A percentile compares a stretch with the other conserved stretches of the same genome.
Conservation (phyloP, 192 early-diverging fungal genomes). For the Kappamyces sp. region DNA sequence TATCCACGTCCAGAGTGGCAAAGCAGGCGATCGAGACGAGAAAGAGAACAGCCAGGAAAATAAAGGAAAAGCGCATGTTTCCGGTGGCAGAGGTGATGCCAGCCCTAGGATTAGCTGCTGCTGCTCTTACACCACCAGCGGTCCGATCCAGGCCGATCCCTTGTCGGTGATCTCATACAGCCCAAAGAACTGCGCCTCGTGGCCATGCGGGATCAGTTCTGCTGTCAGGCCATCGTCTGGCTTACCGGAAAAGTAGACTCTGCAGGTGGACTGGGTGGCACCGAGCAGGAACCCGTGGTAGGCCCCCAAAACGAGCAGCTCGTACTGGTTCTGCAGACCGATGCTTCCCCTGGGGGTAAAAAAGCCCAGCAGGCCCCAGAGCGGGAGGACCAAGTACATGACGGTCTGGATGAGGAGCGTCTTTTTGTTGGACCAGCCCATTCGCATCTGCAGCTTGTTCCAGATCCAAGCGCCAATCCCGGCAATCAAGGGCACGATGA, state of each 20-base stretch:
- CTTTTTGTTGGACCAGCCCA: conserved; percentile 7
- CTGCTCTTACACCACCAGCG: conserved; percentile 16
- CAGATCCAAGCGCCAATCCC: conserved; percentile 18
- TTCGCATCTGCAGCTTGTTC: conserved; percentile 8
- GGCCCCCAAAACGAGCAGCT: conserved; percentile 19
- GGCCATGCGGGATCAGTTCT: conserved; percentile 29
- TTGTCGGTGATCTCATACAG: conserved; percentile 34
- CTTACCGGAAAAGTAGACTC: conserved; percentile 3
- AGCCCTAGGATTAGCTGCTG: neutral
- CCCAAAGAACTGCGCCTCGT: conserved; percentile 34
- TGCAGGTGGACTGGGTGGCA: conserved; percentile 20
- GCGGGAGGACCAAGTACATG: conserved; percentile 19
- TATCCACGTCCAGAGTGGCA: conserved; percentile 47
- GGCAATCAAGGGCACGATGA: conserved; percentile 17
- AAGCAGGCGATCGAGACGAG: conserved; percentile 47
- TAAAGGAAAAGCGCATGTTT: neutral
- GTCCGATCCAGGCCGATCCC: conserved; percentile 30
- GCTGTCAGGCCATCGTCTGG: conserved; percentile 4
- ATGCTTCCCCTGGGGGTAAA: conserved; percentile 17
- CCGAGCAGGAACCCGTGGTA: conserved; percentile 23
- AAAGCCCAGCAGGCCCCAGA: conserved; percentile 27
- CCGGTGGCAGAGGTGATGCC: neutral
- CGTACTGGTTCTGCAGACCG: conserved; percentile 20
- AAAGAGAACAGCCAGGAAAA: conserved; percentile 22
- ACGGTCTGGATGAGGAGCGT: conserved; percentile 16